Percentiles rank a stretch among this genome's conserved stretches.
phyloP scores from a whole-genome alignment of 108 stramenopile species.

The Fistulifera pelliculosa region DNA sequence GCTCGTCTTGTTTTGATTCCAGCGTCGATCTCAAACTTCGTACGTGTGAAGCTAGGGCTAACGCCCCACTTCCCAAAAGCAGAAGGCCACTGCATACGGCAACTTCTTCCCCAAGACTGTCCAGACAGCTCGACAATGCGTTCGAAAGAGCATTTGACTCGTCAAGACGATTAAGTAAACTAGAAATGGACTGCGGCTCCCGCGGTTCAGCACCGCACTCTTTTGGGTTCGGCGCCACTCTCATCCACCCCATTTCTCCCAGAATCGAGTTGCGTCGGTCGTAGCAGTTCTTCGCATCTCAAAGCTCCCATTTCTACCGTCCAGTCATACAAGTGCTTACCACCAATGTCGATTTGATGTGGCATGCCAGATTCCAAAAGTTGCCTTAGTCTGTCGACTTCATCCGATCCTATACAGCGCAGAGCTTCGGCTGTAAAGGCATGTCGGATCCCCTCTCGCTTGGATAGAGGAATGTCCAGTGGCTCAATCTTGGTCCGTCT shows the following conservation, averaged over 20 bases:
- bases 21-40: slow-evolving; percentile 45
- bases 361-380: slow-evolving; percentile 66
- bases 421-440: slow-evolving; percentile 82
- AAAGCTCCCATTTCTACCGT: slow-evolving; percentile 58
- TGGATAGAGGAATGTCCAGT: slow-evolving; percentile 40
- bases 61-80: slow-evolving; percentile 42
- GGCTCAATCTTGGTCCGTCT: slow-evolving; percentile 7
- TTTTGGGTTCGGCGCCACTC: background rate
- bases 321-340: slow-evolving; percentile 63
- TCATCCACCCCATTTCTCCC: background rate
- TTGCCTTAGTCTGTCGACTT: slow-evolving; percentile 57
- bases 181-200: slow-evolving; percentile 16
- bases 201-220: background rate
- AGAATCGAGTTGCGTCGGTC: slow-evolving; percentile 5
- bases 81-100: slow-evolving; percentile 62
- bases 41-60: slow-evolving; percentile 65
- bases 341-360: slow-evolving; percentile 50
- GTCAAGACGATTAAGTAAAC: slow-evolving; percentile 35
- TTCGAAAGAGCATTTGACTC: slow-evolving; percentile 35
- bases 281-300: slow-evolving; percentile 47
- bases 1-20: slow-evolving; percentile 23
- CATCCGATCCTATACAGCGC: slow-evolving; percentile 75
- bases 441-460: slow-evolving; percentile 68
- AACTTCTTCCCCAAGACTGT: slow-evolving; percentile 67
- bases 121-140: slow-evolving; percentile 52